These are phyloP conservation scores for Cylindrodendrum hubeiense DNA, from an alignment of 2,329 filamentous ascomycete species.

Conservation along the genomic window DNA sequence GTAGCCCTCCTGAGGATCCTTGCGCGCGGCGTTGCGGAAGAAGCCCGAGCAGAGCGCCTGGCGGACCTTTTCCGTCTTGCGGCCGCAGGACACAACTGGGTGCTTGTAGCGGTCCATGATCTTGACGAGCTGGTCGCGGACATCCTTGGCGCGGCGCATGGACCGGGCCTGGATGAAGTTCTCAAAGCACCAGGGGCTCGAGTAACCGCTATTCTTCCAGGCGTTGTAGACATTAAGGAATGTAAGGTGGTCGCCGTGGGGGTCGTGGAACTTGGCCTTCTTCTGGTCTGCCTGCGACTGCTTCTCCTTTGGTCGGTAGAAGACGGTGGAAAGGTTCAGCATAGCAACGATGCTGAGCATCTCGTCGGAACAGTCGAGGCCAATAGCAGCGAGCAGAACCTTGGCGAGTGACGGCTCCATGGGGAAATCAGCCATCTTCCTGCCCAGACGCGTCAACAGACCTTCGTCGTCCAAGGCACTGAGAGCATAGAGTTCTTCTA, in stretches of 20 bases:
- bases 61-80: constrained; percentile 87
- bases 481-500: constrained; percentile 94
- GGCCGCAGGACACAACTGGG: constrained; percentile 84
- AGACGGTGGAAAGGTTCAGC: constrained; percentile 88
- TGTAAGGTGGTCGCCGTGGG: constrained; percentile 93
- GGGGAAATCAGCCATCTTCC: constrained; percentile 98
- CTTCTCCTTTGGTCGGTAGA: constrained; percentile 98
- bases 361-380: constrained; percentile 92
- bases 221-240: constrained; percentile 96
- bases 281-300: constrained; percentile 97
- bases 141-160: constrained; percentile 91
- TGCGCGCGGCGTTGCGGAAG: constrained; percentile 94
- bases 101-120: constrained; percentile 96
- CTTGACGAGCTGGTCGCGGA: constrained; percentile 89
- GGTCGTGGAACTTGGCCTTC: constrained; percentile 97
- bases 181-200: constrained; percentile 93
- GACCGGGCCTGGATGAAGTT: constrained; percentile 96
- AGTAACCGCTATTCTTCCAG: constrained; percentile 90
- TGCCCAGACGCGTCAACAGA: constrained; percentile 87
- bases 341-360: constrained; percentile 95
- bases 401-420: constrained; percentile 97
- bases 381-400: constrained; percentile 87
- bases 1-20: constrained; percentile 96
- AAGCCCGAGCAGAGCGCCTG: constrained; percentile 93
- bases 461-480: constrained; percentile 96